These are phyloP conservation scores for Gardenia jasminoides DNA, from an alignment of 257 asterid species.

Conservation along the genomic window DNA sequence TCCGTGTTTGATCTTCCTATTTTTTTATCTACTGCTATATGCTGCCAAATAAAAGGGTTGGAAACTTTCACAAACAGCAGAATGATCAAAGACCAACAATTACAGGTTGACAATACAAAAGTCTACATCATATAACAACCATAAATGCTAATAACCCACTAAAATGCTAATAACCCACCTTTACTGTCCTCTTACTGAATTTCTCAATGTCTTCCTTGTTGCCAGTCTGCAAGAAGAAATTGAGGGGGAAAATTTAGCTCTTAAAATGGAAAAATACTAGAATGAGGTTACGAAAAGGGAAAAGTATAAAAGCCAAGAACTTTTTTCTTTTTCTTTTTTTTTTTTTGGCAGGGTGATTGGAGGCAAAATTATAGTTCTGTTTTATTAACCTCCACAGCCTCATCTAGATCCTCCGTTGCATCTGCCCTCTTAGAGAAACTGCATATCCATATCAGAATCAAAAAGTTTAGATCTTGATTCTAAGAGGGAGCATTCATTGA, in stretches of 20 bases:
- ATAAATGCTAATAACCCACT: constrained; percentile 32
- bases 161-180: constrained; percentile 45
- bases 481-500: background rate
- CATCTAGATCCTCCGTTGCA: constrained; percentile 78
- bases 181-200: constrained; percentile 95
- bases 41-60: background rate
- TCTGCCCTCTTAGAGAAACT: constrained; percentile 87
- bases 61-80: background rate
- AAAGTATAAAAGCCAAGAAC: background rate
- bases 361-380: background rate
- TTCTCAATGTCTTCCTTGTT: constrained; percentile 90
- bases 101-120: background rate
- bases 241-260: background rate
- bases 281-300: constrained; percentile 7
- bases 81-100: background rate
- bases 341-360: background rate
- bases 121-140: too few species aligned
- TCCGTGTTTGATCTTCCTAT: background rate
- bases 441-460: constrained; percentile 23
- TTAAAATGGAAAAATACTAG: background rate
- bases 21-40: background rate
- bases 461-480: background rate
- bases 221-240: constrained; percentile 52
- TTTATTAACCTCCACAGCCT: constrained; percentile 68
- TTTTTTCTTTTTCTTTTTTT: background rate